Evolutionary conservation across 179 eudicot genomes (phyloP), one percentile per base, ranked within the genome.

Genomic region (Monotropa hypopitys): DNA sequence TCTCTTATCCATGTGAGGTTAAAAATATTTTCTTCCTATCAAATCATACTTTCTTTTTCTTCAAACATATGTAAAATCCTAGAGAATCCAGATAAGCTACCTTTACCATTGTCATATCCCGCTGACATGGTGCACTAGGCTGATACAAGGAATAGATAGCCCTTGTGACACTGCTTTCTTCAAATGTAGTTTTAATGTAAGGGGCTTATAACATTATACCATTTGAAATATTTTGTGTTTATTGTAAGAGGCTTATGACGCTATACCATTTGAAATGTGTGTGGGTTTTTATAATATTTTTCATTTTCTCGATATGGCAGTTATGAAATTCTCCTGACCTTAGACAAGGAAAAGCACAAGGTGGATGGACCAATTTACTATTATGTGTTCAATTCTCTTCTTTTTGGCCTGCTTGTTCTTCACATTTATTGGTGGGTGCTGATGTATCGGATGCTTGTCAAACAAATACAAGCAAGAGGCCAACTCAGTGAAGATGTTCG

Each of bases 351-450:
- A 16, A 94, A 90, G 80, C 94, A 92, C 85, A 86, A 77, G 65
- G 80, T 83, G 62, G 89, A 83, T 50, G 97, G 98, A 83, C 95
- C 95, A 56, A 79, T 94, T 77, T 92, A 86, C 82, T 94, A 94
- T 85, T 94, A 92, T 74, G 61, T 94, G 78, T 94, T 94, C 86
- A 94, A 94, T 80, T 84, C 89, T 45, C 95, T 92, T 76, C 87
- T 94, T 62, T 88, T 79, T 80, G 84, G 88, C 81, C 86, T 94
- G 81, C 97, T 92, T 73, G 93, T 92, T 78, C 93, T 94, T 81
- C 95, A 94, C 84, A 84, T 94, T 56, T 94, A 94, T 75, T 94
- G 98, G 97, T 92, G 97, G 95, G 95, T 91, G 81, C 79, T 95
- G 68, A 95, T 95, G 81, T 93, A 86, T 72, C 92, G 97, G 76